Evolutionary conservation across 148 eudicot species (phyloP), one percentile per base, ranked within the genome.

Genomic region (Suaeda aralocaspica): DNA sequence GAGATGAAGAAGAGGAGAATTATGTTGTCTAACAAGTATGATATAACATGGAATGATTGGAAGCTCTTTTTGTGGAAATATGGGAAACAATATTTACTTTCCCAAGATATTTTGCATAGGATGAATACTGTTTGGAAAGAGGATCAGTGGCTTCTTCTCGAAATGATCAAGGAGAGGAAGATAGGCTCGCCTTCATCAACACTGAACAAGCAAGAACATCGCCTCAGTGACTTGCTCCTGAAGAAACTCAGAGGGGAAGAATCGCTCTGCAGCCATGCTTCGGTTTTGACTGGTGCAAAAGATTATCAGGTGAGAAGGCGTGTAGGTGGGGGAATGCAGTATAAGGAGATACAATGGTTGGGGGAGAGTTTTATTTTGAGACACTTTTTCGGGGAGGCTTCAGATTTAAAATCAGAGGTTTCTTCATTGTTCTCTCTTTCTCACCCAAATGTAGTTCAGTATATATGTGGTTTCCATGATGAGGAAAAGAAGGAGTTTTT

Each of bases 291-390:
- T 1, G 88, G 88, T 29, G 78, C 74, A 2, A 82, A 74, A 69
- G 90, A 88, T 74, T 88, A 84, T 59, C 76, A 75, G 9, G 88
- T 88, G 68, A 86, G 76, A 59, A 64, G 85, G 66, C 81, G 92
- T 26, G 48, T 86, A 69, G 86, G 86, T 14, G 76, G 76, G 9
- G 89, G 81, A 49, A 76, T 80, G 68, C 79, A 77, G 58, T 79
- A 70, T 26, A 88, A 84, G 83, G 92, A 88, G 78, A 88, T 88
- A n/a, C 84, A 78, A 18, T 88, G 92, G 92, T 30, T 88, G 52
- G 92, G 92, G 18, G 88, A 85, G 52, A 79, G 81, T 64, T 86
- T 84, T 70, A 78, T 79, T 24, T 42, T 84, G 68, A 80, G 88
- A 49, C 74, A 67, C 49, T 80, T 86, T 72, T 80, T 75, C 60